phyloP scores from a whole-genome alignment of 2,329 filamentous ascomycete species.

The Ambrosiella cleistominuta region DNA sequence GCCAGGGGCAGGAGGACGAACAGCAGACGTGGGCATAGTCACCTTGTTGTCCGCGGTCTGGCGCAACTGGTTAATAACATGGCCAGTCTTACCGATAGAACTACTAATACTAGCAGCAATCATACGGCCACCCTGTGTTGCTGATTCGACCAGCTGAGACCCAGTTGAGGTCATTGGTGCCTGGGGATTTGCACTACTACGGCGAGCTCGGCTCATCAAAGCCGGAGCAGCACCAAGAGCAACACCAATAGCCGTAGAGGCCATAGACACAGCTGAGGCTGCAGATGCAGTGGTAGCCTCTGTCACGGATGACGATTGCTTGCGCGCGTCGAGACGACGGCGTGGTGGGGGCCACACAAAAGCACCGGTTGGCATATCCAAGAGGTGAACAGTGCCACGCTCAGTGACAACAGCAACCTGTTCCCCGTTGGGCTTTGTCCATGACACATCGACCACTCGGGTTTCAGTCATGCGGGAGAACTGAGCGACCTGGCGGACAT shows the following conservation, averaged over 20 bases:
- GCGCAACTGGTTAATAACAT: conserved; percentile 49
- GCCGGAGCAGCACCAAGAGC: conserved; percentile 45
- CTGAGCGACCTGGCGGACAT: conserved; percentile 68
- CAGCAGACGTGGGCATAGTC: conserved; percentile 38
- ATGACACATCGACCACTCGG: conserved; percentile 75
- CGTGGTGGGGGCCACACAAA: conserved; percentile 74
- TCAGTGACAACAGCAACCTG: conserved; percentile 80
- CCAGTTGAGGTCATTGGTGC: conserved; percentile 1
- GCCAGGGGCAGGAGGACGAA: conserved; percentile 34
- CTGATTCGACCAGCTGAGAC: conserved; percentile 27
- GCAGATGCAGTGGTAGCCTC: conserved; percentile 35
- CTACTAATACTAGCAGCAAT: conserved; percentile 58
- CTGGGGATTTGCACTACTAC: conserved; percentile 9
- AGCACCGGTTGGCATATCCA: conserved; percentile 66
- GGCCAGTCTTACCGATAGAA: conserved; percentile 57
- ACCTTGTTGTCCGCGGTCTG: conserved; percentile 62
- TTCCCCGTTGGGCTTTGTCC: conserved; percentile 67
- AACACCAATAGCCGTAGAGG: conserved; percentile 52
- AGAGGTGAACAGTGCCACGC: conserved; percentile 84
- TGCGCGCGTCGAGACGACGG: conserved; percentile 28
- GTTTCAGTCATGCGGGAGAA: conserved; percentile 87
- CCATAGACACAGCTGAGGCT: conserved; percentile 45
- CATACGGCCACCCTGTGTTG: conserved; percentile 52
- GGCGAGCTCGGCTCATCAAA: conserved; percentile 36
- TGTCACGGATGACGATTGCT: conserved; percentile 21